A percentile compares a stretch with the other conserved stretches of the same genome.
Evolutionary conservation across 83 land plant genomes (phyloP).

Genomic region (Thuja plicata): DNA sequence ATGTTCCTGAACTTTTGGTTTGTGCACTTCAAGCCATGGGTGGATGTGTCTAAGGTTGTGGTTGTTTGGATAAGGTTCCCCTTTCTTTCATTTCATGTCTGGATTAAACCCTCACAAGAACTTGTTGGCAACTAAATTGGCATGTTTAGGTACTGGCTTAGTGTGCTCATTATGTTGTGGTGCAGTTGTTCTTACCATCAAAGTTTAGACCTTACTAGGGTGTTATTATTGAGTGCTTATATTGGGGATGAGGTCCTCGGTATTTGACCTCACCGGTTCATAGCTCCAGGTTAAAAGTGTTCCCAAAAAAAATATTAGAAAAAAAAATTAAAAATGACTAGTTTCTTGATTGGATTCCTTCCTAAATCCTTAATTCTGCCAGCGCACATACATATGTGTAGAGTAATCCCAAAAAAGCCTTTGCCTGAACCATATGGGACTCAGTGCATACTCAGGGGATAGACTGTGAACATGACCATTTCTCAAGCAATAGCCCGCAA

Average conservation of each 20-base stretch:
- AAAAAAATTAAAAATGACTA: too few relatives aligned
- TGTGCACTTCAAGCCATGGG: background rate
- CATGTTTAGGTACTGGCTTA: too few relatives aligned
- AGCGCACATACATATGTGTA: background rate
- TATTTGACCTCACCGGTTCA: too few relatives aligned
- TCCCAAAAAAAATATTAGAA: too few relatives aligned
- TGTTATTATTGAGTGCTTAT: too few relatives aligned
- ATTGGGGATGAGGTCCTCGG: too few relatives aligned
- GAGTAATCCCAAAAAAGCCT: background rate
- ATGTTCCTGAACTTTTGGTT: background rate
- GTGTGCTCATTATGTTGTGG: too few relatives aligned
- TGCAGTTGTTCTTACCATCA: too few relatives aligned
- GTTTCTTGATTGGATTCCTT: background rate
- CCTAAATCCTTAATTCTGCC: background rate
- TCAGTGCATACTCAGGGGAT: background rate
- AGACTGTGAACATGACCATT: background rate
- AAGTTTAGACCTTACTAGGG: too few relatives aligned
- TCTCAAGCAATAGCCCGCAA: too few relatives aligned
- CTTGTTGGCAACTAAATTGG: background rate
- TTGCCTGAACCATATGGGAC: background rate
- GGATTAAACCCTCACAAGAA: background rate
- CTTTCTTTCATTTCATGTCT: background rate
- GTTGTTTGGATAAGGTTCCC: too few relatives aligned
- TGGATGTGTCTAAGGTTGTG: background rate
- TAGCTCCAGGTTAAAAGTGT: too few relatives aligned